Evolutionary conservation across 306 rosid genomes (phyloP).

Genomic region (Myrica gale): DNA sequence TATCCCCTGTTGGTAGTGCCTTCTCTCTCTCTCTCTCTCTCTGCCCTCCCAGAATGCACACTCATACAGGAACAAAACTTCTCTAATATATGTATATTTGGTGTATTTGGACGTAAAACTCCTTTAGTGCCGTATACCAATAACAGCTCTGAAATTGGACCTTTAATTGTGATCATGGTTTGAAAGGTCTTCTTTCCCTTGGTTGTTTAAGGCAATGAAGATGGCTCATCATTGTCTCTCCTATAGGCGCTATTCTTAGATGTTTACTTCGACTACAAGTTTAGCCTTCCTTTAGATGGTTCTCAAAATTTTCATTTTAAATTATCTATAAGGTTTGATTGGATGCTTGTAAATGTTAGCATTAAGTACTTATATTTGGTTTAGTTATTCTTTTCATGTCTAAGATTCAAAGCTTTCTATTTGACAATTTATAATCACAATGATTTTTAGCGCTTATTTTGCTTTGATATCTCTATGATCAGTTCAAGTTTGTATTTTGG

Average conservation of each 20-base stretch:
- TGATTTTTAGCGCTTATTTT: background rate
- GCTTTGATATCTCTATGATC: conserved; percentile 26
- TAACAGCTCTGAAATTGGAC: background rate
- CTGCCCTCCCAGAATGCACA: background rate
- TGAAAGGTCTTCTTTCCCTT: conserved; percentile 1
- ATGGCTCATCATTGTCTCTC: background rate
- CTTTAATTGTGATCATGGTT: background rate
- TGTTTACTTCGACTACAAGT: background rate
- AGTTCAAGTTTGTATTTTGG: conserved; percentile 86
- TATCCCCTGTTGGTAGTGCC: background rate
- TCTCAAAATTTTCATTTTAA: background rate
- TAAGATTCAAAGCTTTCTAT: background rate
- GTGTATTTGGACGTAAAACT: background rate
- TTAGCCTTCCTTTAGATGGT: too few species aligned
- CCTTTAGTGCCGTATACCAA: background rate
- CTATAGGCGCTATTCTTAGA: background rate
- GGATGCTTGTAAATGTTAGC: background rate
- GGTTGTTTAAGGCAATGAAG: background rate
- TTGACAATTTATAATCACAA: background rate
- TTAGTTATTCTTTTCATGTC: background rate
- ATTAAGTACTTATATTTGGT: background rate
- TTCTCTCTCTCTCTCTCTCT: background rate
- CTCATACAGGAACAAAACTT: background rate
- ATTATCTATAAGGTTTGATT: conserved; percentile 1
- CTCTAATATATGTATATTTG: background rate